Base-by-base conservation (phyloP, 495 filamentous ascomycete species). In the Talaromyces nanjingensis region DNA sequence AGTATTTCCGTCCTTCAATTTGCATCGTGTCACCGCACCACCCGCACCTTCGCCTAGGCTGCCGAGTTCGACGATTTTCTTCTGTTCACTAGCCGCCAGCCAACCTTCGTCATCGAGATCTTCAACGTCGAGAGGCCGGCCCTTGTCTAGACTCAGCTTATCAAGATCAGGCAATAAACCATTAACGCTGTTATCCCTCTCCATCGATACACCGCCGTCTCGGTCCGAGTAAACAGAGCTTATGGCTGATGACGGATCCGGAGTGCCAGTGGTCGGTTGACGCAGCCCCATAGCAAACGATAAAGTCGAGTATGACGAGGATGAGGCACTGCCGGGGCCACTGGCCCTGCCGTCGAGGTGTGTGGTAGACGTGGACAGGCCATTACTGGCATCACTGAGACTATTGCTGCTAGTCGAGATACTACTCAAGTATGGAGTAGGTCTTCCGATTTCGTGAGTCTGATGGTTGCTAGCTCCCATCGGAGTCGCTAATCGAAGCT, bases 51-150 rank as follows among this genome's bases (percentile, higher is more conserved):
- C 94, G 62, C 94, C 94, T 52, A 98, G 76, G 70, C 90, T 91
- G 7, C 96, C 96, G 47, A 97, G 72, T 76, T 98, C 92, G 47
- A 89, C 75, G 64, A 98, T 92, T 71, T 90, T 85, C 70, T 91
- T 90, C 70, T 93, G 89, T 70, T 88, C 86, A 69, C 91, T 94
- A 31, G 92, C 96, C 18, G 93, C 92, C 68, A 88, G 85, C 94
- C 96, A 98, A 12, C 92, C 91, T 58, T 93, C 90, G 70, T 97
- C 93, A 74, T 98, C 92, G 64, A 98, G 74, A 67, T 98, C 92
- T 61, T 97, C 92, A 14, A 96, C 92, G 74, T 98, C 94, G 29
- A 93, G 72, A 16, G 86, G 86, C 65, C 87, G 80, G 34, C 91
- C 92, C 75, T 88, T 92, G 68, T 96, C 91, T 33, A 93, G 65